phyloP scores from a whole-genome alignment of 345 rosid genomes.

The Boechera retrofracta region DNA sequence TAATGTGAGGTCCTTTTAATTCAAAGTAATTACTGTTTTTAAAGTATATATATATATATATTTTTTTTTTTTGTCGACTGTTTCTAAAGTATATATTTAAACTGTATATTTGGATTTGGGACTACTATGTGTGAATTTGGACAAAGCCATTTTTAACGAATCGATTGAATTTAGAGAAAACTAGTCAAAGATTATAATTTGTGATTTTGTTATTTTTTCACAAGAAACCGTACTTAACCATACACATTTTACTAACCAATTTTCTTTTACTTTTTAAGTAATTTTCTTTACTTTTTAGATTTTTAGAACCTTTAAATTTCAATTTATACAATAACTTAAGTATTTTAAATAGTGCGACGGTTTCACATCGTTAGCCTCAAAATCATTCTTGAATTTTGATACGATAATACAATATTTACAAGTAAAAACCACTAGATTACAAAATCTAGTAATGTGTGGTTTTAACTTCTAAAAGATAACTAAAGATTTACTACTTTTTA shows the following conservation, averaged over 20 bases:
- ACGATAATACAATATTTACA: background rate
- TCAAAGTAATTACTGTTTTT: background rate
- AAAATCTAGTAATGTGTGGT: background rate
- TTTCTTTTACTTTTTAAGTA: background rate
- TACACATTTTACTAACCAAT: background rate
- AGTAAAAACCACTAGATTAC: background rate
- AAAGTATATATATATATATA: too few relatives aligned
- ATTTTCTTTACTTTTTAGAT: background rate
- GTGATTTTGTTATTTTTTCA: background rate
- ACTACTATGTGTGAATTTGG: background rate
- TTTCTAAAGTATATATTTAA: background rate
- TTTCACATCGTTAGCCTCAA: slow-evolving; percentile 1
- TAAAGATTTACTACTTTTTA: too few relatives aligned
- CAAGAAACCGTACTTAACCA: background rate
- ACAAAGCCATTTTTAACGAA: background rate
- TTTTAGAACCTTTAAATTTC: background rate
- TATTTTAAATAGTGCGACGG: background rate
- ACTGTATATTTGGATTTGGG: background rate
- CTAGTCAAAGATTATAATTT: background rate
- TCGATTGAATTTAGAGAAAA: background rate
- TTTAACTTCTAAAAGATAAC: too few relatives aligned
- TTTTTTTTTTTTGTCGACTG: background rate
- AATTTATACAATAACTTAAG: background rate
- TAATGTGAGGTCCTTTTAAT: background rate
- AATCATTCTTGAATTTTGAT: slow-evolving; percentile 1